Evolutionary conservation across 306 rosid genomes (phyloP), one percentile per base, ranked within the genome.

Genomic region (Abrus precatorius): DNA sequence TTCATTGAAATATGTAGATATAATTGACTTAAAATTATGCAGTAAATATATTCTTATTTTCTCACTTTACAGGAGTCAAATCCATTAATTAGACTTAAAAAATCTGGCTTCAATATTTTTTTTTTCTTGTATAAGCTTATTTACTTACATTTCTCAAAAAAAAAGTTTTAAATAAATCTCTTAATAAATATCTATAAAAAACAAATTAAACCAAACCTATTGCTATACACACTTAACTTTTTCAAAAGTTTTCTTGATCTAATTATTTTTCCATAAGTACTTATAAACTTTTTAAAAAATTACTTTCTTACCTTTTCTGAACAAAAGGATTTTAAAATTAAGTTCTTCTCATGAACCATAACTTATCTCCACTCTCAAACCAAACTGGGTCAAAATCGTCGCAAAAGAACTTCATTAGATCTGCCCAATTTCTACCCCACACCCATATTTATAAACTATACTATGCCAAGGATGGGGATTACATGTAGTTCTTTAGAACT

Each of bases 401-500:
- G 2, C 13, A 13, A 13, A 36, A 38, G 9, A 64, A 47, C 71
- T 65, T 2, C 14, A 20, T 20, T 20, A 20, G 38, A 48, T 64
- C 49, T 64, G 38, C 36, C 70, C 70, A 64, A 64, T 7, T 64
- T 13, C 69, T 34, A 36, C 10, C 47, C 65, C 28, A 61, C 47
- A 38, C 20, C 20, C 20, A 20, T 20, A 20, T 64, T 40, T 13
- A 64, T 14, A 64, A 36, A 63, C 45, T 63, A 63, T 3, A 13
- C 29, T 34, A 12, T 63, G 43, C 41, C 33, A 11, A 61, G 67
- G 67, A 62, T 12, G 40, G 29, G 41, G 41, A 30, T 59, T 59
- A 36, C 45, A 62, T 36, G 69, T 29, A 61, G 67, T 2, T 61
- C 47, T 62, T 62, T 36, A 62, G 47, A 62, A 62, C 47, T 62